phyloP scores from a whole-genome alignment of 176 grass and related monocot species.

The Canna indica region DNA sequence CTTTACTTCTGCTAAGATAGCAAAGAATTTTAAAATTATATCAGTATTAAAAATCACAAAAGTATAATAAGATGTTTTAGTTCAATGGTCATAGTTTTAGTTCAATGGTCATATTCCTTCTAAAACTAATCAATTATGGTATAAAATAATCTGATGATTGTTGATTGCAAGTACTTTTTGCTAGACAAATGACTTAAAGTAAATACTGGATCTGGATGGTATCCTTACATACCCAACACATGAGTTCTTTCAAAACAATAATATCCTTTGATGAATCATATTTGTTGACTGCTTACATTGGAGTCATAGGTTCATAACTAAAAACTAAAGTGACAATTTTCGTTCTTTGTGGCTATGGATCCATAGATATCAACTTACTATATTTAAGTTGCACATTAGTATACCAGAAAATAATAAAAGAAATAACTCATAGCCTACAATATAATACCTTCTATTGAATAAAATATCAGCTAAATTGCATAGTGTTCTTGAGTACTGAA shows the following conservation, averaged over 20 bases:
- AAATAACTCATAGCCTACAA: background rate
- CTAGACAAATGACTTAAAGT: too few relatives aligned
- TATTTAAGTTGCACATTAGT: background rate
- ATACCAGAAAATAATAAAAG: background rate
- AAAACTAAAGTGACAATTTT: background rate
- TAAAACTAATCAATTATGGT: background rate
- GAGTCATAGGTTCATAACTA: too few relatives aligned
- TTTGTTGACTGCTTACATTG: too few relatives aligned
- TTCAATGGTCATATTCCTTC: background rate
- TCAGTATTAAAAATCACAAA: background rate
- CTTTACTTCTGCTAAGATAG: constrained; percentile 36
- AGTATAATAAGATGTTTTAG: too few relatives aligned
- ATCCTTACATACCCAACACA: too few relatives aligned
- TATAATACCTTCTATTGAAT: constrained; percentile 63
- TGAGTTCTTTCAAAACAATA: too few relatives aligned
- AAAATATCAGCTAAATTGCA: constrained; percentile 70
- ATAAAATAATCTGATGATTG: background rate
- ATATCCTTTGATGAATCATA: background rate
- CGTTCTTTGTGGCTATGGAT: background rate
- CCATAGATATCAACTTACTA: background rate
- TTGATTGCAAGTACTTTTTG: background rate
- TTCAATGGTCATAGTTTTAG: background rate
- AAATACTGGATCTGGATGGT: too few relatives aligned
- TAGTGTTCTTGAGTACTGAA: constrained; percentile 53
- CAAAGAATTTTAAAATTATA: background rate